A percentile compares a stretch with the other conserved stretches of the same genome.
These are phyloP conservation scores for Phytophthora quininea DNA, from an alignment of 352 stramenopile genomes.

Conservation along the genomic window DNA sequence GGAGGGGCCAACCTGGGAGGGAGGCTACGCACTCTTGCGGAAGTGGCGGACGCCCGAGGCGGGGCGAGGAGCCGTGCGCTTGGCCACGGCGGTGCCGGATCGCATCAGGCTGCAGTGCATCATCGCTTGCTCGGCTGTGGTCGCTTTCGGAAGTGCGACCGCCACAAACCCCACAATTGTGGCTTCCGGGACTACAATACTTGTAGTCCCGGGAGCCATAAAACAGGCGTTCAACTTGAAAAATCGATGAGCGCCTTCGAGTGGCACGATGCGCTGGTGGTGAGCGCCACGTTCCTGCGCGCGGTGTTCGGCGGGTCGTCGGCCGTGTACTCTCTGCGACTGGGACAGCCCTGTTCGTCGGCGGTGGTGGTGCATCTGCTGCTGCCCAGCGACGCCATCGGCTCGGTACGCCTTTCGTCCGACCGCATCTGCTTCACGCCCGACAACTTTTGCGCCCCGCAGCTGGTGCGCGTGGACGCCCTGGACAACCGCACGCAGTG, in stretches of 20 bases:
- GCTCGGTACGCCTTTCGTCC: slow-evolving; percentile 57
- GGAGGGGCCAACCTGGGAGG: background rate
- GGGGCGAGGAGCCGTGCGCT: slow-evolving; percentile 31
- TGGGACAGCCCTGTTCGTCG: slow-evolving; percentile 62
- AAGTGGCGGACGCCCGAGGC: slow-evolving; percentile 65
- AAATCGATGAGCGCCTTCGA: slow-evolving; percentile 7
- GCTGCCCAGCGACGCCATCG: slow-evolving; percentile 48
- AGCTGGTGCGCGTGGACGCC: slow-evolving; percentile 69
- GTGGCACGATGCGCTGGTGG: slow-evolving; percentile 31
- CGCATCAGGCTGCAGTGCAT: slow-evolving; percentile 60
- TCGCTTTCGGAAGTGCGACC: slow-evolving; percentile 29
- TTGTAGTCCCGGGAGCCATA: slow-evolving; percentile 7
- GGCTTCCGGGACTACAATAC: slow-evolving; percentile 1
- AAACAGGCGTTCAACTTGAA: no score
- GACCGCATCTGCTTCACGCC: slow-evolving; percentile 79
- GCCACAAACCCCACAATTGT: slow-evolving; percentile 2
- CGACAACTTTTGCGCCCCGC: slow-evolving; percentile 55
- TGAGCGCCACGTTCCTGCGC: slow-evolving; percentile 60
- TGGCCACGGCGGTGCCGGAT: slow-evolving; percentile 40
- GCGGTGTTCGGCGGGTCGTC: slow-evolving; percentile 62
- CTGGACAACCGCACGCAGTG: slow-evolving; percentile 50
- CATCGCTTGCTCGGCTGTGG: slow-evolving; percentile 17
- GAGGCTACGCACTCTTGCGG: slow-evolving; percentile 64
- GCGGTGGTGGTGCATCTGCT: slow-evolving; percentile 75
- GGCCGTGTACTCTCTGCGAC: slow-evolving; percentile 62